Evolutionary conservation across 2,329 filamentous ascomycete species (phyloP), one percentile per base, ranked within the genome.

Genomic region (Fusarium denticulatum): DNA sequence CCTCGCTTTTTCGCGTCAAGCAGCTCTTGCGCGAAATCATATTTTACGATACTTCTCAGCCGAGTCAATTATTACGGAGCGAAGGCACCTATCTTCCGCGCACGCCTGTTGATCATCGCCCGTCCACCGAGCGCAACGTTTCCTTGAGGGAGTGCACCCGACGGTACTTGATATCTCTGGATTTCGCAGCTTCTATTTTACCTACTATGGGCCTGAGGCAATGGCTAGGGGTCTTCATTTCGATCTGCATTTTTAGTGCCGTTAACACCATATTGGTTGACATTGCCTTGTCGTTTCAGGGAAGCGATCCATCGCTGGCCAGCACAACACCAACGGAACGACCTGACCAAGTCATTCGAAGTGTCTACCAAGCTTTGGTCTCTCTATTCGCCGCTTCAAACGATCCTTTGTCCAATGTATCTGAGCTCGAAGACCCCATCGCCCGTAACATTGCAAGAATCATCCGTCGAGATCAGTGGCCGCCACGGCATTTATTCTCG

Each of bases 201-300:
- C 79, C 80, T n/a, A 78, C 80, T 10, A 77, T 84, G 28, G 82
- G 82, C 30, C 80, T 83, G 14, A 84, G 83, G 71, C 82, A 82
- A 61, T 89, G 87, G 85, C 77, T 89, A 22, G 86, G 88, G 5
- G 78, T 85, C 8, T 88, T 90, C 67, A 81, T 88, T 56, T 86
- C 88, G 18, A 79, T 90, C 24, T 89, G 88, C 77, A 86, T 90
- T n/a, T 89, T 90, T 74, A 90, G 88, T 76, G 82, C 88, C 34
- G 83, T 87, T 26, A 85, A 86, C 55, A 87, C 87, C 2, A 82
- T 90, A 4, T 79, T 90, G 10, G 81, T 86, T 22, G 86, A 89
- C 62, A 80, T 87, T 53, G 66, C 77, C 30, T 69, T 69, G 24
- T 73, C 72, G 40, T 60, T 73, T 39, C 58, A 75, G 42, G 61